Percentiles rank a stretch among this genome's conserved stretches.
These are phyloP conservation scores for Aspergillus ostianus DNA, from an alignment of 495 filamentous ascomycete genomes.

Conservation along the genomic window DNA sequence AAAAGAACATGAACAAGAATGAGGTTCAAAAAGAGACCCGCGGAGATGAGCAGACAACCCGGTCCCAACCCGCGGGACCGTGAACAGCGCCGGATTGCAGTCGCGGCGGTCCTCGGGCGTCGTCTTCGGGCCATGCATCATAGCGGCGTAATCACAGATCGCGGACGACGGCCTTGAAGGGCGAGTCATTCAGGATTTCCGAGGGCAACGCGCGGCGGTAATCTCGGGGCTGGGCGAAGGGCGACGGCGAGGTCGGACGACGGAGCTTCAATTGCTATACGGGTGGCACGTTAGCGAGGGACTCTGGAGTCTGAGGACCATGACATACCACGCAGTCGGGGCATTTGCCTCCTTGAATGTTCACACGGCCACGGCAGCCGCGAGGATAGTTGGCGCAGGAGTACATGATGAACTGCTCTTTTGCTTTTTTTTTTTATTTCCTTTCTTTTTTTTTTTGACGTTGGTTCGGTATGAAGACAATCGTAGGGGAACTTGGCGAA, in stretches of 20 bases:
- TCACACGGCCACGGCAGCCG: conserved; percentile 50
- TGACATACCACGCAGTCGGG: conserved; percentile 47
- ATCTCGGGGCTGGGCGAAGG: conserved; percentile 45
- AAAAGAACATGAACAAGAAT: conserved; percentile 1
- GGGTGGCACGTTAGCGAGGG: conserved; percentile 16
- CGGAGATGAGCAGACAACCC: conserved; percentile 7
- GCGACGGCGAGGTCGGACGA: conserved; percentile 41
- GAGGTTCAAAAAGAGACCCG: background rate
- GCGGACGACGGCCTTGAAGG: conserved; percentile 22
- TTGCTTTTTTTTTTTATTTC: background rate
- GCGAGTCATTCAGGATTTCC: conserved; percentile 34
- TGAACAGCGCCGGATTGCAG: background rate
- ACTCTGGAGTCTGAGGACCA: background rate
- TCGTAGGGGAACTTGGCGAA: too few relatives aligned
- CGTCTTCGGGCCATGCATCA: background rate
- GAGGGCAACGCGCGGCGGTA: conserved; percentile 43
- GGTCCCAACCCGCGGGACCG: conserved; percentile 29
- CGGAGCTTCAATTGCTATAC: conserved; percentile 41
- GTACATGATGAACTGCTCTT: conserved; percentile 34
- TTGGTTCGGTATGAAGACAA: too few relatives aligned
- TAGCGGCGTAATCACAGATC: conserved; percentile 14
- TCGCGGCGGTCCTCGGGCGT: conserved; percentile 8
- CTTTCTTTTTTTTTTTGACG: background rate
- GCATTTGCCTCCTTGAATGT: conserved; percentile 44
- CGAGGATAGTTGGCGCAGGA: conserved; percentile 52